phyloP scores from a whole-genome alignment of 768 basidiomycete species.

The Russula emetica region DNA sequence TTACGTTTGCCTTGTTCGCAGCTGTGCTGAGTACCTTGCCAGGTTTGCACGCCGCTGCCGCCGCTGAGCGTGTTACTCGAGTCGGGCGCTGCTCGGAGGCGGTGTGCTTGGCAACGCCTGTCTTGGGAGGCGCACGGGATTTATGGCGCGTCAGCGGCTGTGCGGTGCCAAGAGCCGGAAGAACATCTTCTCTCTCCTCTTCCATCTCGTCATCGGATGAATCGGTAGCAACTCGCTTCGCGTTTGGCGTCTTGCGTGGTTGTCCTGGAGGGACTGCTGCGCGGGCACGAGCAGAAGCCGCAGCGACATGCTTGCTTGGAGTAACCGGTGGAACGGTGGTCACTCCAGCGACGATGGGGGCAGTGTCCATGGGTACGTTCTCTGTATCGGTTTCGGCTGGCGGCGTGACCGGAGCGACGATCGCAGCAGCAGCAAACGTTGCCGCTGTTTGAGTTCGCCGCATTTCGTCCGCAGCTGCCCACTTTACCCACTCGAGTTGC shows the following conservation, averaged over 20 bases:
- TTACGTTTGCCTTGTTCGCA: slow-evolving; percentile 31
- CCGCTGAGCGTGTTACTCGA: slow-evolving; percentile 68
- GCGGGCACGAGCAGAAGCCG: slow-evolving; percentile 64
- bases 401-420: slow-evolving; percentile 74
- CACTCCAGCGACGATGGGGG: slow-evolving; percentile 25
- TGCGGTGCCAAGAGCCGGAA: slow-evolving; percentile 57
- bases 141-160: slow-evolving; percentile 36
- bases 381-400: slow-evolving; percentile 74
- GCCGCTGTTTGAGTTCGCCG: slow-evolving; percentile 46
- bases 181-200: slow-evolving; percentile 52
- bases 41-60: slow-evolving; percentile 35
- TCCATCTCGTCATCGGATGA: slow-evolving; percentile 63
- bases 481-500: slow-evolving; percentile 90
- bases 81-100: slow-evolving; percentile 69
- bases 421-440: slow-evolving; percentile 38
- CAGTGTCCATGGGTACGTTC: slow-evolving; percentile 30
- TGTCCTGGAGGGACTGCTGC: slow-evolving; percentile 76
- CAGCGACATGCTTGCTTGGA: slow-evolving; percentile 69
- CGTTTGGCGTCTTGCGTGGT: slow-evolving; percentile 81
- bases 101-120: slow-evolving; percentile 44
- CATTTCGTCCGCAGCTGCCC: slow-evolving; percentile 84
- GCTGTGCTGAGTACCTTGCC: slow-evolving; percentile 27
- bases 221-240: slow-evolving; percentile 65
- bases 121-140: slow-evolving; percentile 35
- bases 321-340: slow-evolving; percentile 65